Evolutionary conservation across 2,329 filamentous ascomycete genomes (phyloP), one percentile per base, ranked within the genome.

Genomic region (Calonectria multiphialidica): DNA sequence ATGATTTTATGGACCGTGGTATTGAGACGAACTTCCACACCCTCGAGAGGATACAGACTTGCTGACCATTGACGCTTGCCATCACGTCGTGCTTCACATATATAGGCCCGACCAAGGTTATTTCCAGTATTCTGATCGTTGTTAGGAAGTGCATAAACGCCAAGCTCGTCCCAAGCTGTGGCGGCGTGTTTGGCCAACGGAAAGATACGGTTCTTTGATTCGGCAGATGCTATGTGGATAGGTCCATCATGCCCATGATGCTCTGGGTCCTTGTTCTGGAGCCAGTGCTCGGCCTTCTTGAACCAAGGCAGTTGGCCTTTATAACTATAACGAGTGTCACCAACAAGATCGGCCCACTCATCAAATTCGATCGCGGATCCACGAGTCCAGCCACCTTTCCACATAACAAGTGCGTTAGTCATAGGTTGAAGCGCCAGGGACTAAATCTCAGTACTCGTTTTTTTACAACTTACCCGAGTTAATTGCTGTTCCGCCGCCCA

Each of bases 281-380:
- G 80, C 71, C 80, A 81, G 5, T 70, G 71, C 71, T 87, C 86
- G 0, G 81, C 75, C 69, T 84, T 86, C 40, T 80, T 79, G 66
- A 88, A 84, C 78, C 86, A 90, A 1, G 86, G 86, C 18, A 86
- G 80, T 35, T 89, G 82, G 8, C 83, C 83, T 4, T 86, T 78
- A 66, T 86, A 88, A 70, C 83, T 84, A 82, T 88, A 90, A 2
- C 81, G 78, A 1, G 82, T 50, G 64, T 89, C 87, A 0, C 50
- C 57, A 33, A 81, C 73, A n/a, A 77, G 23, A 15, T 76, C 42
- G 21, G 78, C 66, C 88, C 87, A 89, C 50, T 83, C 80, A 23
- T 89, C 83, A 15, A 86, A 89, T 72, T 88, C 87, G 9, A 78
- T 76, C 2, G 80, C 79, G 37, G 83, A 81, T 2, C 87, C 87